These are phyloP conservation scores for Hibiscus tridactylites DNA, from an alignment of 345 rosid species.

Conservation along the genomic window DNA sequence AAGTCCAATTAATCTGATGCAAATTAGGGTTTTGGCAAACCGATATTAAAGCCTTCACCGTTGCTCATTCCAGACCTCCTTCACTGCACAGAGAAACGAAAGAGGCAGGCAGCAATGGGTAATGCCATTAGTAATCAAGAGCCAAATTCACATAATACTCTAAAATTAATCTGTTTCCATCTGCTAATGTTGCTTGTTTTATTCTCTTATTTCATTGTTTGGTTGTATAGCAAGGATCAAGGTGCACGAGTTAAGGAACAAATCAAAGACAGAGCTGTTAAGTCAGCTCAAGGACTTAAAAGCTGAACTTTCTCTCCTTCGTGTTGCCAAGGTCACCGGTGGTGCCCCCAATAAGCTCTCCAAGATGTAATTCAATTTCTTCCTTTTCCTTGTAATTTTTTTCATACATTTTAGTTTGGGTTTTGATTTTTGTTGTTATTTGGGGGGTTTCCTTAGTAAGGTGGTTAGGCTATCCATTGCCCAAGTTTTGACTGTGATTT, in stretches of 20 bases:
- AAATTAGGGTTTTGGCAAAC: neutral
- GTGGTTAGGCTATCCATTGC: conserved; percentile 50
- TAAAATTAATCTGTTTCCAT: too few species aligned
- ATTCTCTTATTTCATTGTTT: neutral
- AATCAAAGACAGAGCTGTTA: conserved; percentile 38
- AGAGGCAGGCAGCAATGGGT: conserved; percentile 21
- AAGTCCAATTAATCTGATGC: neutral
- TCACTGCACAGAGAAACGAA: neutral
- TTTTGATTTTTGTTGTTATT: neutral
- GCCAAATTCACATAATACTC: neutral
- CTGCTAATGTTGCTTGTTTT: neutral
- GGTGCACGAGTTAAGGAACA: conserved; percentile 52
- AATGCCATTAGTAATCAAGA: neutral
- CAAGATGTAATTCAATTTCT: conserved; percentile 31
- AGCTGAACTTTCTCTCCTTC: conserved; percentile 55
- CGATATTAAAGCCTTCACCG: neutral
- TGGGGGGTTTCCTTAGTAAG: conserved; percentile 23
- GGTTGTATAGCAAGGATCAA: conserved; percentile 36
- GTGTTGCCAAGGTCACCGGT: conserved; percentile 61
- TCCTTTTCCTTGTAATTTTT: too few species aligned
- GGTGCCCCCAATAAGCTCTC: conserved; percentile 68
- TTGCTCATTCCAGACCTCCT: neutral
- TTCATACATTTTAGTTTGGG: neutral
- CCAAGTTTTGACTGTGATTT: conserved; percentile 44
- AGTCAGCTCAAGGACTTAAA: conserved; percentile 42